Evolutionary conservation across 179 eudicot species (phyloP).

Genomic region (Silene coronaria): DNA sequence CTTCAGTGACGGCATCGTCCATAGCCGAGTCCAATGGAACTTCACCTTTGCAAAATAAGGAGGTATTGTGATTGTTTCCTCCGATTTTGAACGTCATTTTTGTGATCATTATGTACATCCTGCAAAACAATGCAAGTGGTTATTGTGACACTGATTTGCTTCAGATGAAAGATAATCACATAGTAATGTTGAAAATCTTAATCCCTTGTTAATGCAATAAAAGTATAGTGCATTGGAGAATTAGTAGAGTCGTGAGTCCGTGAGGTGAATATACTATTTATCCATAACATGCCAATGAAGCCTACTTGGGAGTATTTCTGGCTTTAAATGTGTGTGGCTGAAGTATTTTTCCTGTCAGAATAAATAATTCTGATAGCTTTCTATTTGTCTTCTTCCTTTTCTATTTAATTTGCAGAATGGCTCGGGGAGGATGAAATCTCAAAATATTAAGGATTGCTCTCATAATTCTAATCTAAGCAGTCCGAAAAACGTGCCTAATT

Average conservation of each 20-base stretch:
- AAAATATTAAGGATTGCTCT: constrained; percentile 13
- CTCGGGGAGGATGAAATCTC: constrained; percentile 14
- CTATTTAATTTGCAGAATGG: constrained; percentile 37
- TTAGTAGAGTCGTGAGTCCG: neutral
- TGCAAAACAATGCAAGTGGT: neutral
- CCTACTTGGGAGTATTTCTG: neutral
- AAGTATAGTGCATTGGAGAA: neutral
- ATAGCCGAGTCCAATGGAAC: constrained; percentile 42
- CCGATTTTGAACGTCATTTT: neutral
- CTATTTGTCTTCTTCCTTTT: neutral
- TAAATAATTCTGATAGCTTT: too few relatives aligned
- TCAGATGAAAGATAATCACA: neutral
- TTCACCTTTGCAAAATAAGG: constrained; percentile 38
- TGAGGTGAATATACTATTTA: too few relatives aligned
- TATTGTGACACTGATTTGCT: neutral
- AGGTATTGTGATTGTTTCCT: constrained; percentile 36
- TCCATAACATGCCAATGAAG: neutral
- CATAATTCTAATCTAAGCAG: constrained; percentile 20
- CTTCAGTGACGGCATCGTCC: constrained; percentile 58
- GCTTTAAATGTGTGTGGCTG: neutral
- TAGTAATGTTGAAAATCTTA: neutral
- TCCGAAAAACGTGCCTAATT: constrained; percentile 19
- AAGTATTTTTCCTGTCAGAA: too few relatives aligned
- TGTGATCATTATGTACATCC: neutral
- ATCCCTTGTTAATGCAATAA: too few relatives aligned